These are phyloP conservation scores for Acacia crassicarpa DNA, from an alignment of 306 rosid species.

Conservation along the genomic window DNA sequence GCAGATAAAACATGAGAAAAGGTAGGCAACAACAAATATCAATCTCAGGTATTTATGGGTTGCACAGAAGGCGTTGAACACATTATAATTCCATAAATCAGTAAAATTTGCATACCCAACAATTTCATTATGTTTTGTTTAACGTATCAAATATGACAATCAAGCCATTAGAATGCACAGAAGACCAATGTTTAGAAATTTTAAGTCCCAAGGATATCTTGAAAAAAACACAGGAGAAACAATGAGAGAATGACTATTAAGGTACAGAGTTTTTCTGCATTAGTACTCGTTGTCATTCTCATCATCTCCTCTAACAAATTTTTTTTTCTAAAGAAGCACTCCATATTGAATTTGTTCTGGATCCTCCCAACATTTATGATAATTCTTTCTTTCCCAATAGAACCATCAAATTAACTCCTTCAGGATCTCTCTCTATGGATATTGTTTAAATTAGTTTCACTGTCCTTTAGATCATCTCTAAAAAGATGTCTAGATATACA, in stretches of 20 bases:
- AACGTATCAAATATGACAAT: constrained; percentile 3
- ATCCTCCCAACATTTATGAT: constrained; percentile 22
- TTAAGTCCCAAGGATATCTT: constrained; percentile 12
- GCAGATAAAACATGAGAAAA: constrained; percentile 9
- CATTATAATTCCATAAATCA: neutral
- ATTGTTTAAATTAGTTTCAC: constrained; percentile 3
- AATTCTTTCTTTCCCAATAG: neutral
- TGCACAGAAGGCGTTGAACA: constrained; percentile 1
- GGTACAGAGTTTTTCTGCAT: neutral
- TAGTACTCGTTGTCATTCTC: neutral
- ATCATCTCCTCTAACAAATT: neutral
- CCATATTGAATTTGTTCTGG: neutral
- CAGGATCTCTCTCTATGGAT: neutral
- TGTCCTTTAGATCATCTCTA: constrained; percentile 12
- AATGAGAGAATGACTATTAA: constrained; percentile 11
- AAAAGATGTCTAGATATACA: constrained; percentile 13
- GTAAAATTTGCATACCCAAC: neutral
- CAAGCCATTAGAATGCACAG: constrained; percentile 1
- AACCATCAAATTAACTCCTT: neutral
- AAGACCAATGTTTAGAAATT: constrained; percentile 15
- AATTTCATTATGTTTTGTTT: neutral
- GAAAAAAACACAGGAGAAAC: neutral
- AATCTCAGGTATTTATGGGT: neutral
- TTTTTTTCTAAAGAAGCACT: neutral
- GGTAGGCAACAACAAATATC: neutral